Evolutionary conservation across 306 rosid species (phyloP).

Genomic region (Clitoria ternatea): DNA sequence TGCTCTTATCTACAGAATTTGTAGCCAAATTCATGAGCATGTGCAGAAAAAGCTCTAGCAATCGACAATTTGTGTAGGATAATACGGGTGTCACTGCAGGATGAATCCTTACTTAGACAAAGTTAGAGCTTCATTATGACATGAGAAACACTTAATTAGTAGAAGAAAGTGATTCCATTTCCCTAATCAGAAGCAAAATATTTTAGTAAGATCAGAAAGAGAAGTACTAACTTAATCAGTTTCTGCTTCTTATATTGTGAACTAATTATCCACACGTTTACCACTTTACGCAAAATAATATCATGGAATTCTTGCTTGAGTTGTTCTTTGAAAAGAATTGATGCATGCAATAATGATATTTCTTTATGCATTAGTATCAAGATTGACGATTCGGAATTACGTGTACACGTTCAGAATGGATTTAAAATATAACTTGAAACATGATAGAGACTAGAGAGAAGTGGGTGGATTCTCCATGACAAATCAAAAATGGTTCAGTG

Average conservation of each 20-base stretch:
- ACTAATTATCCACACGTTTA: background rate
- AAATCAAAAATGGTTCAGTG: too few relatives aligned
- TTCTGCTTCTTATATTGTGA: conserved; percentile 11
- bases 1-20: conserved; percentile 58
- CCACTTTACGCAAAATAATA: background rate
- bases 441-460: too few relatives aligned
- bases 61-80: conserved; percentile 34
- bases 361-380: background rate
- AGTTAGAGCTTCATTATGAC: background rate
- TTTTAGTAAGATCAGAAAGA: background rate
- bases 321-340: too few relatives aligned
- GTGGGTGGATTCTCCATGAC: too few relatives aligned
- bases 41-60: conserved; percentile 52
- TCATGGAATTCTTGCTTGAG: too few relatives aligned
- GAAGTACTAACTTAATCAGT: background rate
- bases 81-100: conserved; percentile 16
- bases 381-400: background rate
- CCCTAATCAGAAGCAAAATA: background rate
- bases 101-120: background rate
- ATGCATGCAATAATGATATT: conserved; percentile 13
- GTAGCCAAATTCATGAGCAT: conserved; percentile 88
- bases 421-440: background rate
- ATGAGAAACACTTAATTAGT: background rate
- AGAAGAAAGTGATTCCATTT: conserved; percentile 7
- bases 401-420: background rate